Conservation (phyloP, 208 protist genomes). For the Trypanosoma theileri region DNA sequence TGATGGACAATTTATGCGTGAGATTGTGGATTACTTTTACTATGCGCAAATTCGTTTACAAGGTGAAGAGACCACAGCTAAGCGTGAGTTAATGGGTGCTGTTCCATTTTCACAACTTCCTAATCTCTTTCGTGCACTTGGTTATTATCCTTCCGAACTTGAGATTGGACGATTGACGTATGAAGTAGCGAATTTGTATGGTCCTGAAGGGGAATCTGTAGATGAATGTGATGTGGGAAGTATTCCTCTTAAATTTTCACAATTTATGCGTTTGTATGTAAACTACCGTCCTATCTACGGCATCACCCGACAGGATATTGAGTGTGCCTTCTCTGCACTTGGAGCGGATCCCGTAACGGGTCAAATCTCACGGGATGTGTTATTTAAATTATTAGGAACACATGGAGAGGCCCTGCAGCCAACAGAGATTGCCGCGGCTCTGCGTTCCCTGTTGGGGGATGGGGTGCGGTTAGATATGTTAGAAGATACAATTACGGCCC, state of each 20-base stretch:
- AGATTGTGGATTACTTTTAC: slow-evolving; percentile 96
- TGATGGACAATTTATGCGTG: slow-evolving; percentile 88
- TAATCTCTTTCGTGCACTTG: slow-evolving; percentile 94
- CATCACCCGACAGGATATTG: slow-evolving; percentile 88
- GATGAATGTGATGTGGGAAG: slow-evolving; percentile 73
- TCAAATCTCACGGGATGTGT: slow-evolving; percentile 62
- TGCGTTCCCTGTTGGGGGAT: slow-evolving; percentile 88
- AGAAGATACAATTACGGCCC: slow-evolving; percentile 84
- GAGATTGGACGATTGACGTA: slow-evolving; percentile 93
- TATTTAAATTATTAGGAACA: slow-evolving; percentile 76
- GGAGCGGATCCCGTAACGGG: slow-evolving; percentile 73
- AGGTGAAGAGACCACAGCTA: slow-evolving; percentile 93
- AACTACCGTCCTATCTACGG: slow-evolving; percentile 94
- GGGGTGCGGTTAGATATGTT: slow-evolving; percentile 86
- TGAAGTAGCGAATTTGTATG: slow-evolving; percentile 89
- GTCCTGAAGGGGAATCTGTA: slow-evolving; percentile 50
- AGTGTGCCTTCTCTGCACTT: slow-evolving; percentile 81
- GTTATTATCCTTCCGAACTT: slow-evolving; percentile 94
- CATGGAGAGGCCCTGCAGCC: slow-evolving; percentile 75
- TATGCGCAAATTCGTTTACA: slow-evolving; percentile 95
- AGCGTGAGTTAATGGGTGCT: slow-evolving; percentile 86
- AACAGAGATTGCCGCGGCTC: slow-evolving; percentile 68
- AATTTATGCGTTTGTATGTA: slow-evolving; percentile 93
- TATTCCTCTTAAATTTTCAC: slow-evolving; percentile 86
- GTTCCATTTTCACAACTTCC: slow-evolving; percentile 92